Percentiles rank a stretch among this genome's conserved stretches.
These are phyloP conservation scores for Gymnopilus dilepis DNA, from an alignment of 768 basidiomycete genomes.

Conservation along the genomic window DNA sequence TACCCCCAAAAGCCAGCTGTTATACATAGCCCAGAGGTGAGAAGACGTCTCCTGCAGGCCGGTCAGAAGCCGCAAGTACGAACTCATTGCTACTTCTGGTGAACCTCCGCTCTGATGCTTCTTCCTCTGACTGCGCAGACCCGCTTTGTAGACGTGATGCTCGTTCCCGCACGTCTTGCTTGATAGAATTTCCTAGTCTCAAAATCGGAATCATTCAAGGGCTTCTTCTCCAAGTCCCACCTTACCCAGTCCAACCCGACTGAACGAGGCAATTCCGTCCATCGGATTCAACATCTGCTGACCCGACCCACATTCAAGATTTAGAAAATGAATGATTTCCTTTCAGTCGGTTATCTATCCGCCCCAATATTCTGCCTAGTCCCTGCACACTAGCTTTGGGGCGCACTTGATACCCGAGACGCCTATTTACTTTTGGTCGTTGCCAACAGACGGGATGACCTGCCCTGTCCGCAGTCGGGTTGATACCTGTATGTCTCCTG, in stretches of 20 bases:
- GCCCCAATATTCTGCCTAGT: background rate
- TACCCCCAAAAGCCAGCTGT: background rate
- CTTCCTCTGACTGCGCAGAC: constrained; percentile 2
- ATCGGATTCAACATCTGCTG: background rate
- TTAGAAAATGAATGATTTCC: background rate
- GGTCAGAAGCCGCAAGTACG: constrained; percentile 2
- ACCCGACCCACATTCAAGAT: background rate
- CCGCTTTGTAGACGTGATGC: background rate
- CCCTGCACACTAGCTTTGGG: background rate
- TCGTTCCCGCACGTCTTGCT: background rate
- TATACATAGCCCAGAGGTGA: constrained; percentile 5
- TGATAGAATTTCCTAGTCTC: background rate
- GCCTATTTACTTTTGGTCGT: background rate
- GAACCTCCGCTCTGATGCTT: constrained; percentile 1
- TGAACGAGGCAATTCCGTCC: background rate
- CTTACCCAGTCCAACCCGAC: background rate
- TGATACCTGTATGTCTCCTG: background rate
- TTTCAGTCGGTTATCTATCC: background rate
- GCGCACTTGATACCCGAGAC: constrained; percentile 2
- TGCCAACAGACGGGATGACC: background rate
- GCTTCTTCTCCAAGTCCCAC: background rate
- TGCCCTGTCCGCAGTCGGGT: background rate
- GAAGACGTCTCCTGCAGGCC: background rate
- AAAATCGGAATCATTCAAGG: background rate
- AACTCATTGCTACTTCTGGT: background rate